Percentiles rank a stretch among this genome's conserved stretches.
phyloP scores from a whole-genome alignment of 2,329 filamentous ascomycete species.

The Venturia nashicola region DNA sequence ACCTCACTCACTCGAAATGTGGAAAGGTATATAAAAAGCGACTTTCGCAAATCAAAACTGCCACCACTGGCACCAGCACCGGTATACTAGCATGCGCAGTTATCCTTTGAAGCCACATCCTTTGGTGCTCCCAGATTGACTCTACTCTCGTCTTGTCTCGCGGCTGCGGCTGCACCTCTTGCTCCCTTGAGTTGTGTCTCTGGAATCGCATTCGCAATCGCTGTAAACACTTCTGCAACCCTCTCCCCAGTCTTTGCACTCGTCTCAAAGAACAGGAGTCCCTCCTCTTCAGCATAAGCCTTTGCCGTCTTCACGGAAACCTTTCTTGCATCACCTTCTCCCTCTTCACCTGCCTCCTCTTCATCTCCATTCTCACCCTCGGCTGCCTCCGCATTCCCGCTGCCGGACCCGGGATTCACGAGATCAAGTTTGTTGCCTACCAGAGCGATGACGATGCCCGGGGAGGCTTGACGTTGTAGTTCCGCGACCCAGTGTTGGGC shows the following conservation, averaged over 20 bases:
- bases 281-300: slow-evolving; percentile 88
- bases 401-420: slow-evolving; percentile 29
- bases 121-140: slow-evolving; percentile 44
- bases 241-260: slow-evolving; percentile 94
- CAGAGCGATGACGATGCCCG: slow-evolving; percentile 91
- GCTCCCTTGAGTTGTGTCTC: slow-evolving; percentile 91
- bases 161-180: slow-evolving; percentile 48
- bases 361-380: slow-evolving; percentile 20
- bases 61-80: neutral
- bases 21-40: neutral
- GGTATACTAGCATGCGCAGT: slow-evolving; percentile 11
- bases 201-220: slow-evolving; percentile 94
- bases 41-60: neutral
- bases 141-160: slow-evolving; percentile 53
- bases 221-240: slow-evolving; percentile 91
- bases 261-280: slow-evolving; percentile 92
- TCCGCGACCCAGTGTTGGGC: slow-evolving; percentile 99
- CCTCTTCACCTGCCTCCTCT: slow-evolving; percentile 32
- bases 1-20: neutral
- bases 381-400: slow-evolving; percentile 16
- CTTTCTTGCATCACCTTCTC: slow-evolving; percentile 61
- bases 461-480: slow-evolving; percentile 87
- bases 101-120: slow-evolving; percentile 8
- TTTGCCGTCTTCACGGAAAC: slow-evolving; percentile 85
- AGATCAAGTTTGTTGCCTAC: slow-evolving; percentile 97